Evolutionary conservation across 2,329 filamentous ascomycete genomes (phyloP), one percentile per base, ranked within the genome.

Genomic region (Fusarium burgessii): DNA sequence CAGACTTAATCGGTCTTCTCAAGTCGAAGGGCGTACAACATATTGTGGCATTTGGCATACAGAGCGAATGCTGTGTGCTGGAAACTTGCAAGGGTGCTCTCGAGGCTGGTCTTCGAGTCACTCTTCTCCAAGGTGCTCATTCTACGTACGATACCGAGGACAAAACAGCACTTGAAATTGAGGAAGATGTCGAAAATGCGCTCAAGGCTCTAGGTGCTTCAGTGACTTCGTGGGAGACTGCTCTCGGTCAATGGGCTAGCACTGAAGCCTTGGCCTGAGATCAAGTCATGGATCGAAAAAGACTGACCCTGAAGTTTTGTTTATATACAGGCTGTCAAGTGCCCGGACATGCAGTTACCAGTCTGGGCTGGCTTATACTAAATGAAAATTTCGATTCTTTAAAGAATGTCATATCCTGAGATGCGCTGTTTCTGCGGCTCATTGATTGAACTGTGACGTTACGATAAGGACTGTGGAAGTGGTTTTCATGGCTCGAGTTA

Each of bases 51-150:
- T 70, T 69, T 42, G 67, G 67, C 5, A 46, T 69, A 12, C 67
- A 69, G 45, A 70, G 67, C 20, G 65, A 70, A 36, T 70, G 65
- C 36, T 70, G 67, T 29, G 65, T 70, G 13, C 33, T 60, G 11
- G 54, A 60, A 45, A 70, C 67, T 7, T 61, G 65, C 27, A 69
- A 61, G 32, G 67, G 67, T 20, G 65, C 65, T 11, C 60, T 70
- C 18, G 50, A 35, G 17, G 65, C 65, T 11, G 67, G 67, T n/a
- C 61, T 70, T 23, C 25, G 55, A 25, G 46, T 61, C 29, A 70
- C 65, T 5, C 33, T 70, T 17, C 27, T 70, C 10, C 46, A 62
- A 10, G 67, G 66, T 9, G 66, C 66, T 20, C 66, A 68, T n/a
- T 68, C 66, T 23, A 68, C 66, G 13, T 68, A 68, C 14, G 47